phyloP scores from a whole-genome alignment of 768 basidiomycete species.

The Termitomyces sp. region DNA sequence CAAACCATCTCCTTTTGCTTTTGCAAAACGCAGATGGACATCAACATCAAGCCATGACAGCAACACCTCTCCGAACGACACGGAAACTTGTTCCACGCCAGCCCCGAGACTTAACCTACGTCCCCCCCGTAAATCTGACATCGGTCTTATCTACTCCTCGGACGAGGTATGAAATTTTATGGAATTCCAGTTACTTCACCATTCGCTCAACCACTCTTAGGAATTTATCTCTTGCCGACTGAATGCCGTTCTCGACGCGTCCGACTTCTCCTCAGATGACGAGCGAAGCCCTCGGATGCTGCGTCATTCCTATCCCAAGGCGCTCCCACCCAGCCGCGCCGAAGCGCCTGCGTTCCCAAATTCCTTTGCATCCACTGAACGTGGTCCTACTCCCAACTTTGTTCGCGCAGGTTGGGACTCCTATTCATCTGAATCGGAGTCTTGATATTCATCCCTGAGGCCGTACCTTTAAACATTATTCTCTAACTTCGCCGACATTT shows the following conservation, averaged over 20 bases:
- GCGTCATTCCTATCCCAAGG: conserved; percentile 15
- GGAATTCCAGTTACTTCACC: background rate
- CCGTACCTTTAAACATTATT: background rate
- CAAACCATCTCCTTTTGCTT: conserved; percentile 62
- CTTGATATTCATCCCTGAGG: conserved; percentile 1
- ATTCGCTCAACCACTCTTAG: background rate
- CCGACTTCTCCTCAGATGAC: conserved; percentile 15
- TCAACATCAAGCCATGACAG: conserved; percentile 27
- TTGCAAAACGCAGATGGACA: conserved; percentile 60
- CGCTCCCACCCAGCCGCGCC: conserved; percentile 3
- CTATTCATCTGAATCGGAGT: conserved; percentile 27
- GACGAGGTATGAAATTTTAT: conserved; percentile 9
- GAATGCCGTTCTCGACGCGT: conserved; percentile 9
- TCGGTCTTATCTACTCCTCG: conserved; percentile 14
- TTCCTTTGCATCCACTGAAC: conserved; percentile 33
- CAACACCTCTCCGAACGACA: conserved; percentile 3
- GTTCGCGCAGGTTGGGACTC: conserved; percentile 59
- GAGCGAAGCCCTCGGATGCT: conserved; percentile 7
- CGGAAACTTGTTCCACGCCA: background rate
- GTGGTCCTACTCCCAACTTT: conserved; percentile 44
- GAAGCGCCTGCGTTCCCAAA: conserved; percentile 27
- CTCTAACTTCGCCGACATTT: background rate
- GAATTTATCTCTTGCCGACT: conserved; percentile 6
- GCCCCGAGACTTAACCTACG: conserved; percentile 1
- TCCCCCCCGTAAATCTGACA: conserved; percentile 9